Evolutionary conservation across 805 yeast genomes (phyloP), one percentile per base, ranked within the genome.

Genomic region (Nakazawaea sp.): DNA sequence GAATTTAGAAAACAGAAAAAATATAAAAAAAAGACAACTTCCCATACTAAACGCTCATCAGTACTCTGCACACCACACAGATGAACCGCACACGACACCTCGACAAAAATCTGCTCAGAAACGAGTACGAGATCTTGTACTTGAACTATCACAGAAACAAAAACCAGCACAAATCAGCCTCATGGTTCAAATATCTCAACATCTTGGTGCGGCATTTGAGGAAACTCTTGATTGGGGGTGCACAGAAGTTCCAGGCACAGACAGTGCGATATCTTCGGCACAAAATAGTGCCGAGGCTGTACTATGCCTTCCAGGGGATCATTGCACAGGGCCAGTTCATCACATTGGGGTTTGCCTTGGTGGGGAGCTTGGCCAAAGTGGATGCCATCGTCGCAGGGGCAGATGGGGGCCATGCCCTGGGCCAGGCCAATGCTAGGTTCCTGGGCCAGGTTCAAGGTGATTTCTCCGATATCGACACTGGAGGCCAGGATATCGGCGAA

Each of bases 261-360:
- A 29, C 43, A 12, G 20, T 32, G 16, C 35, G 27, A 11, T 61
- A 64, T 52, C 43, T 70, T 31, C 44, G 60, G 25, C 44, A 43
- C 16, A 58, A 64, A 40, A 47, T 64, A 3, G 48, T 76, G 1
- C 70, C 68, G 5, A 58, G 59, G 21, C 72, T 81, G 20, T 80
- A 72, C 53, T 68, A 72, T 41, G 70, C 72, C 10, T 81, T 84
- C 49, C 78, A 81, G 53, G 71, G 78, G 1, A 68, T 87, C 1
- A 64, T 87, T 6, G 78, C 81, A 1, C 65, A 78, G 41, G 95
- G 89, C 0, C 95, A 88, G 50, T 87, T 82, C 49, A 66, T 85
- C 5, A 70, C 79, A 2, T 53, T 87, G 10, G 95, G 95, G 2
- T 67, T 87, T 44, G 73, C 82, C 0, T 55, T 86, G 27, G 49